Conservation (phyloP, 2,329 filamentous ascomycete genomes). For the Colletotrichum sojae region DNA sequence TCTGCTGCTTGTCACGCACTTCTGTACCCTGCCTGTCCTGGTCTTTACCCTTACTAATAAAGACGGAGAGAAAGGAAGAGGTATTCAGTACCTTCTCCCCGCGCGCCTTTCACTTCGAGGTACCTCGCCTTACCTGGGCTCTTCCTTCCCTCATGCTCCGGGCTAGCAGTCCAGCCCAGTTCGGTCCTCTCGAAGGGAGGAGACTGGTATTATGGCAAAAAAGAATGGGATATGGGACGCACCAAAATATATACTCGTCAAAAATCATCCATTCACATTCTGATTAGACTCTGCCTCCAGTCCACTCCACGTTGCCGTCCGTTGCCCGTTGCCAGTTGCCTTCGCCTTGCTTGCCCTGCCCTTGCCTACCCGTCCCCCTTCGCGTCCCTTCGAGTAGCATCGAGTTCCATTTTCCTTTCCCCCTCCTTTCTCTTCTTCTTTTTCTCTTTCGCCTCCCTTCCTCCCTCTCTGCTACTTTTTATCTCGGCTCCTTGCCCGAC, state of each 20-base stretch:
- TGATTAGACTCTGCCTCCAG: constrained; percentile 28
- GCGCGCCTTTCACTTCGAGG: neutral
- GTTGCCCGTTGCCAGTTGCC: neutral
- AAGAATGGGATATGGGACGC: constrained; percentile 37
- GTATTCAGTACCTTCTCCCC: constrained; percentile 20
- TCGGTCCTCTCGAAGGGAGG: neutral
- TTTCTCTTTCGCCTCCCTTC: neutral
- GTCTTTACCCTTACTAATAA: neutral
- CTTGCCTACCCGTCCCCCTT: constrained; percentile 22
- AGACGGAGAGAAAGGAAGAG: neutral
- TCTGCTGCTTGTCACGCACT: neutral
- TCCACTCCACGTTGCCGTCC: neutral
- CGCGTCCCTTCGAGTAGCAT: neutral
- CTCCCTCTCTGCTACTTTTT: constrained; percentile 1
- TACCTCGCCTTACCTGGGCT: neutral
- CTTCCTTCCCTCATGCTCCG: too few species aligned
- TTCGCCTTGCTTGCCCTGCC: constrained; percentile 19
- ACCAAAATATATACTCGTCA: constrained; percentile 38
- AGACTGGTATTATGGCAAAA: constrained; percentile 31
- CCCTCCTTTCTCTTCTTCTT: neutral
- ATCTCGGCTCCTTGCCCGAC: neutral
- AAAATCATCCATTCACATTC: constrained; percentile 25
- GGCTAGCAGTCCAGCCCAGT: too few species aligned
- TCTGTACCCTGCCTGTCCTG: constrained; percentile 7
- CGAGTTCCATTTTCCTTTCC: neutral